These are phyloP conservation scores for Colletotrichum chrysophilum DNA, from an alignment of 2,329 filamentous ascomycete species.

Conservation along the genomic window DNA sequence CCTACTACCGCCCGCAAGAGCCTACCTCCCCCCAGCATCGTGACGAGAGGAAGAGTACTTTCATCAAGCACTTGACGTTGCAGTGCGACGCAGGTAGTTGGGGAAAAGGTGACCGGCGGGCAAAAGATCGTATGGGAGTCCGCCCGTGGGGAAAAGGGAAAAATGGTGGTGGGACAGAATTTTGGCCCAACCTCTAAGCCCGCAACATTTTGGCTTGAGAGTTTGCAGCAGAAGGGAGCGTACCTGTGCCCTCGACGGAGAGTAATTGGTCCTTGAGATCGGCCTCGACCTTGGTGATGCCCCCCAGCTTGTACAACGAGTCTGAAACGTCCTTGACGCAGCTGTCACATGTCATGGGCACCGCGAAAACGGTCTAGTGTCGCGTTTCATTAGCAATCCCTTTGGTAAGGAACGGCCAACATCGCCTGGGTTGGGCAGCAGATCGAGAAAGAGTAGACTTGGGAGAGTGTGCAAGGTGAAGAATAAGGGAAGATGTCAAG, in stretches of 20 bases:
- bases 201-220: neutral
- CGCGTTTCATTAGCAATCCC: conserved; percentile 38
- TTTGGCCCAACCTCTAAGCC: neutral
- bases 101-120: neutral
- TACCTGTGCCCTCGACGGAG: conserved; percentile 82
- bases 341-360: conserved; percentile 88
- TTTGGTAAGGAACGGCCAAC: neutral
- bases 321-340: conserved; percentile 88
- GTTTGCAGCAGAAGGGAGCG: conserved; percentile 26
- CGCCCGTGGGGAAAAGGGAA: neutral
- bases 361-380: conserved; percentile 86
- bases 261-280: conserved; percentile 85
- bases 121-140: neutral
- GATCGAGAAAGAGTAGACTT: neutral
- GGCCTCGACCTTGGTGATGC: conserved; percentile 83
- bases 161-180: neutral
- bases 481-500: neutral
- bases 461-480: neutral
- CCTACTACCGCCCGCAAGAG: neutral
- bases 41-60: neutral
- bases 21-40: neutral
- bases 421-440: neutral
- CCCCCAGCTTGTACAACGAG: conserved; percentile 76
- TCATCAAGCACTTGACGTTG: neutral
- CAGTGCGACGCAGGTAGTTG: neutral